Evolutionary conservation across 2,329 filamentous ascomycete species (phyloP).

Genomic region (Xylaria sp.): DNA sequence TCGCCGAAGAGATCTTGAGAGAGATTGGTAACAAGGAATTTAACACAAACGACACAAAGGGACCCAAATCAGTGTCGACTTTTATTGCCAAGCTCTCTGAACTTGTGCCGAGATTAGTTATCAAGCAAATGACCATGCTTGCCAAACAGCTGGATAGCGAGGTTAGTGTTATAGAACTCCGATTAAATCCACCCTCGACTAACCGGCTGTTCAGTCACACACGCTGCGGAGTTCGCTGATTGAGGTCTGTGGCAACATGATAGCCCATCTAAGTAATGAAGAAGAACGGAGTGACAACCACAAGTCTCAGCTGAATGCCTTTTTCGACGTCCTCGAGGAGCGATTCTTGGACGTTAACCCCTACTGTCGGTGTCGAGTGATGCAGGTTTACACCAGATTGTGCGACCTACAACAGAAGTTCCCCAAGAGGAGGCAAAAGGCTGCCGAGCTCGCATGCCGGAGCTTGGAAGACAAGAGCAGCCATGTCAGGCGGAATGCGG

Average conservation of each 20-base stretch:
- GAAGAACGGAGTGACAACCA: slow-evolving; percentile 92
- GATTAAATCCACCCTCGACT: neutral
- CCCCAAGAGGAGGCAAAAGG: slow-evolving; percentile 87
- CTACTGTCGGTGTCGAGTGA: slow-evolving; percentile 89
- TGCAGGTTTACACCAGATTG: slow-evolving; percentile 92
- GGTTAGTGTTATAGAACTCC: slow-evolving; percentile 54
- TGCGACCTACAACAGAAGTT: slow-evolving; percentile 97
- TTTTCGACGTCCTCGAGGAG: slow-evolving; percentile 96
- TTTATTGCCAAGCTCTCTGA: slow-evolving; percentile 96
- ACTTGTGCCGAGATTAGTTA: slow-evolving; percentile 87
- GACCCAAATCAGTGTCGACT: slow-evolving; percentile 93
- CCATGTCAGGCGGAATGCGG: slow-evolving; percentile 93
- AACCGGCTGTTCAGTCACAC: slow-evolving; percentile 71
- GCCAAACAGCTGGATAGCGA: slow-evolving; percentile 97
- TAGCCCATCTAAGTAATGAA: slow-evolving; percentile 88
- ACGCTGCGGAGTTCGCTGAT: slow-evolving; percentile 93
- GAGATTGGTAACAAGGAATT: slow-evolving; percentile 98
- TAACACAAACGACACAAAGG: slow-evolving; percentile 93
- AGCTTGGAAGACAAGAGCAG: slow-evolving; percentile 98
- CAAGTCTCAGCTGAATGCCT: slow-evolving; percentile 94
- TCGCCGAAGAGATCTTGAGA: slow-evolving; percentile 91
- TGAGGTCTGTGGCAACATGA: slow-evolving; percentile 96
- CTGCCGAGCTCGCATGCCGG: slow-evolving; percentile 84
- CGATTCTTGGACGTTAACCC: slow-evolving; percentile 96
- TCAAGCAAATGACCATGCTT: slow-evolving; percentile 96